Evolutionary conservation across 2,329 filamentous ascomycete genomes (phyloP), one percentile per base, ranked within the genome.

Genomic region (Hymenoscyphus linearis): DNA sequence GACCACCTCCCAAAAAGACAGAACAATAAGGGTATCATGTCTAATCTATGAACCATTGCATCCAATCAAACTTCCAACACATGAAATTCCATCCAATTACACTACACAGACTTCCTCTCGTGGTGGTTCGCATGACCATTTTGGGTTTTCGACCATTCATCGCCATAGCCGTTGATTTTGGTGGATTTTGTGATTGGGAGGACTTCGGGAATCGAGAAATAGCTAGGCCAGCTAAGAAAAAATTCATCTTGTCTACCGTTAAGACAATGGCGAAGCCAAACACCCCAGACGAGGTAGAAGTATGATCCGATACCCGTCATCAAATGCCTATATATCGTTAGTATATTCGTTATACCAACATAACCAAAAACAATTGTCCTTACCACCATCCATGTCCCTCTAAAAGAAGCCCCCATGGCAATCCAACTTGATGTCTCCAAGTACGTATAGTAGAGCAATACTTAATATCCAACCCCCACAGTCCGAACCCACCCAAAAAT

Each of bases 371-470:
- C 12, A 35, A 16, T 13, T 5, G 2, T 31, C 74, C 81, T 74
- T 74, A 85, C 86, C 86, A 89, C 86, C 86, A 89, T 10, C 86
- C 86, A 73, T 90, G 87, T 0, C 86, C 86, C 70, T 90, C 87
- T 1, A 89, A 77, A n/a, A 90, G 64, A 40, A 90, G 79, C 1
- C 87, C 88, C 87, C 87, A 90, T 0, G 87, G 87, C 69, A 90
- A 76, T 14, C 87, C 87, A 60, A 90, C 73, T 59, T 80, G 73
- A 63, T 81, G 79, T 64, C 87, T 79, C 86, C 85, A 89, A 54
- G 50, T 44, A 56, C 66, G 62, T 10, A 71, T 56, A 0, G 59
- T 68, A 7, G 66, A 67, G 72, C 87, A 90, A 68, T 83, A 86
- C 25, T 77, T 73, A 62, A 87, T 89, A 69, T 91, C 88, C 61